Conservation (phyloP, 176 grass and related monocot genomes). For the Carex pumila region DNA sequence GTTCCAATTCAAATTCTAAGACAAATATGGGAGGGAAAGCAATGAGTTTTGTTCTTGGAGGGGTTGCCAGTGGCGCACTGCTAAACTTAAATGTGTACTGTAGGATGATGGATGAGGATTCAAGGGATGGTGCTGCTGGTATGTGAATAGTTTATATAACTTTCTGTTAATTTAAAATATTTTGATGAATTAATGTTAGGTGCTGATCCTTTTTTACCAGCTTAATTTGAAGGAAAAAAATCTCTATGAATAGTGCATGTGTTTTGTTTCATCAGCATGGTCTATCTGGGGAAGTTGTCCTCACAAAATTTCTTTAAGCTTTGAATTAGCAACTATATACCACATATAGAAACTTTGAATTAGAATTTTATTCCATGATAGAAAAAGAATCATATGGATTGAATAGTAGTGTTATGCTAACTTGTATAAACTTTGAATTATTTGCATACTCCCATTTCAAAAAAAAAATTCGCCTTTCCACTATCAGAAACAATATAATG, state of each 20-base stretch:
- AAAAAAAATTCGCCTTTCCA: no score
- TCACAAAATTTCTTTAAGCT: no score
- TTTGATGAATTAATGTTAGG: neutral
- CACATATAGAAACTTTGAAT: neutral
- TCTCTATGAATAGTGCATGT: neutral
- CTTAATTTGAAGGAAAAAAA: neutral
- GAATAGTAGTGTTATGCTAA: no score
- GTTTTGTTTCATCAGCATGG: no score
- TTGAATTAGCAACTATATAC: neutral
- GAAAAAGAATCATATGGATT: no score
- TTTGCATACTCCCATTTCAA: neutral
- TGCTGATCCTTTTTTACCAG: neutral
- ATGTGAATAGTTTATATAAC: neutral
- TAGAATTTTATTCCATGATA: no score
- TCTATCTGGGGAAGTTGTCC: no score
- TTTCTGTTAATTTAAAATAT: neutral
- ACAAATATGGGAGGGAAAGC: slow-evolving; percentile 43
- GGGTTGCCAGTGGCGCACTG: slow-evolving; percentile 42
- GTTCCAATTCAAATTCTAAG: slow-evolving; percentile 33
- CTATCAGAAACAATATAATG: neutral
- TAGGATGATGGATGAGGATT: slow-evolving; percentile 54
- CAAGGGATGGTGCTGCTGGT: slow-evolving; percentile 31
- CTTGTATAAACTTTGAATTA: neutral
- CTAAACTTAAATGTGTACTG: slow-evolving; percentile 63
- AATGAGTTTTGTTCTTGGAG: slow-evolving; percentile 62